A percentile compares a stretch with the other conserved stretches of the same genome.
Conservation (phyloP, 2,329 filamentous ascomycete species). For the Cercospora beticola region DNA sequence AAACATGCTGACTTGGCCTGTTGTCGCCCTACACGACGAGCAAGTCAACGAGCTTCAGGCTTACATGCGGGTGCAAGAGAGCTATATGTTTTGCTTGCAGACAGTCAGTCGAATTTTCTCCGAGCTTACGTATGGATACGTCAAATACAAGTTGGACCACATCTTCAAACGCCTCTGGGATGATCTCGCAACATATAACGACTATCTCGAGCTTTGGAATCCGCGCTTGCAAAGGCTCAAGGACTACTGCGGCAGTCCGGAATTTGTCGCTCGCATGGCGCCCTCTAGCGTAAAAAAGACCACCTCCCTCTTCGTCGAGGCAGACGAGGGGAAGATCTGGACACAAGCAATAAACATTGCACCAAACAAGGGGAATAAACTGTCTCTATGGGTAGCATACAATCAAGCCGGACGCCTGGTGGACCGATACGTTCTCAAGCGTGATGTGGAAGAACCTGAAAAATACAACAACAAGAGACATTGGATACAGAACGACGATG, state of each 20-base stretch:
- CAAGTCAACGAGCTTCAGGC: constrained; percentile 4
- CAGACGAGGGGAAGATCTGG: background rate
- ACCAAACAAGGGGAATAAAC: background rate
- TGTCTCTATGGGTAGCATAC: constrained; percentile 2
- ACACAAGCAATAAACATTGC: background rate
- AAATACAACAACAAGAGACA: background rate
- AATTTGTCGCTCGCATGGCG: background rate
- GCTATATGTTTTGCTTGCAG: background rate
- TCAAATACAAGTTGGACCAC: background rate
- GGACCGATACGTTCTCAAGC: constrained; percentile 1
- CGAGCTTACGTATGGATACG: background rate
- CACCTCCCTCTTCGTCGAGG: background rate
- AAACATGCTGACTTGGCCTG: background rate
- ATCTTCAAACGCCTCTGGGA: background rate
- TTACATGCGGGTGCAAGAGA: background rate
- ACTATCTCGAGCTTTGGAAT: background rate
- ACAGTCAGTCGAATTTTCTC: background rate
- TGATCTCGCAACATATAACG: background rate
- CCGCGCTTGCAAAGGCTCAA: background rate
- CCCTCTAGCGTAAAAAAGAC: background rate
- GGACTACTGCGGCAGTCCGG: background rate
- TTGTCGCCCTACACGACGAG: background rate
- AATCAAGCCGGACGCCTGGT: background rate
- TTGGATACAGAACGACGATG: background rate
- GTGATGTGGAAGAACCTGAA: background rate